A percentile compares a stretch with the other conserved stretches of the same genome.
Conservation (phyloP, 345 rosid species). For the Rhodomyrtus tomentosa region DNA sequence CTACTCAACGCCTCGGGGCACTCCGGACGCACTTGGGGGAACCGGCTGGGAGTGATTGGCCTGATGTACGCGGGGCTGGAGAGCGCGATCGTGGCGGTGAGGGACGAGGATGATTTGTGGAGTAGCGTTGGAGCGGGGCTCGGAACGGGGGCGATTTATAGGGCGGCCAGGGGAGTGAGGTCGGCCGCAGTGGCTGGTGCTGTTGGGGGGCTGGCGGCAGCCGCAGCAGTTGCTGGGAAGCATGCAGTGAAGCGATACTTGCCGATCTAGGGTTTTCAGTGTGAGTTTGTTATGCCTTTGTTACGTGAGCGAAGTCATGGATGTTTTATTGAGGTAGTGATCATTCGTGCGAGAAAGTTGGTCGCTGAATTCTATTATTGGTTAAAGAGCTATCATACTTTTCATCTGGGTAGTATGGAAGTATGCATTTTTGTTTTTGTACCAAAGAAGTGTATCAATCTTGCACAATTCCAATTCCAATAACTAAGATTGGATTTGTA, state of each 20-base stretch:
- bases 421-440: not conserved
- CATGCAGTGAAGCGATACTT: slow-evolving; percentile 71
- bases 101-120: slow-evolving; percentile 83
- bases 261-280: slow-evolving; percentile 33
- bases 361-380: not conserved
- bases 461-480: no score
- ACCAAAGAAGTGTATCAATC: not conserved
- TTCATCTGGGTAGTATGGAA: not conserved
- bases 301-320: not conserved
- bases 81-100: slow-evolving; percentile 52
- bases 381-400: not conserved
- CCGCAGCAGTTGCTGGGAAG: slow-evolving; percentile 67
- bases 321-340: not conserved
- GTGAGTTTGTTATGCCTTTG: not conserved
- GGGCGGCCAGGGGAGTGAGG: slow-evolving; percentile 87
- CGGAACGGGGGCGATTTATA: slow-evolving; percentile 71
- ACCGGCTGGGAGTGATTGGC: slow-evolving; percentile 65
- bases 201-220: slow-evolving; percentile 78
- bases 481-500: not conserved
- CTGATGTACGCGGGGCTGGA: slow-evolving; percentile 70
- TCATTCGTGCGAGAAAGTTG: not conserved
- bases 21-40: slow-evolving; percentile 72
- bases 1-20: slow-evolving; percentile 73
- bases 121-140: slow-evolving; percentile 89
- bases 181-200: slow-evolving; percentile 98